These are phyloP conservation scores for Mortierella sp. DNA, from an alignment of 371 early-diverging fungal genomes.

Conservation along the genomic window DNA sequence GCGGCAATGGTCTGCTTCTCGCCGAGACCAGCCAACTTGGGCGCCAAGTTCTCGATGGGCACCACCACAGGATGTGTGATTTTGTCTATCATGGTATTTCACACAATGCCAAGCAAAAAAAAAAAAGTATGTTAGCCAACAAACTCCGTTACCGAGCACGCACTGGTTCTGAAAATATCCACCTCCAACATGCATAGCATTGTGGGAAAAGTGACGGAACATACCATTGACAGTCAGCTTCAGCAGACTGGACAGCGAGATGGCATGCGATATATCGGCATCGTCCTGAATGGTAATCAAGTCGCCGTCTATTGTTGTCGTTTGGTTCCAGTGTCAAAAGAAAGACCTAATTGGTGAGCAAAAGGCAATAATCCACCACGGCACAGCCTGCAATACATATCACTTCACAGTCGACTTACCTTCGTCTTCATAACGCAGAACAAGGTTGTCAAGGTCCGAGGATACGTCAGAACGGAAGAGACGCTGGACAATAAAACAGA, in stretches of 20 bases:
- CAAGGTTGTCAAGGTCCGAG: constrained; percentile 60
- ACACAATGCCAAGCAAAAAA: neutral
- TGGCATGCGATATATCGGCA: constrained; percentile 67
- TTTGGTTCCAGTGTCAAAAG: neutral
- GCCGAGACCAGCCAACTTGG: constrained; percentile 25
- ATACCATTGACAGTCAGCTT: constrained; percentile 63
- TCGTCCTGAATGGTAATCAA: constrained; percentile 69
- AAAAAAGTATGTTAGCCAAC: neutral
- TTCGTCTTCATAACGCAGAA: constrained; percentile 68
- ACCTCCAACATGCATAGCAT: neutral
- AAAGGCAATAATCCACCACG: neutral
- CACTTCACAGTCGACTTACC: constrained; percentile 44
- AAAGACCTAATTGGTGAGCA: neutral
- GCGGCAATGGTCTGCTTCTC: constrained; percentile 48
- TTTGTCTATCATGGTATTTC: constrained; percentile 30
- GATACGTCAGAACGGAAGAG: constrained; percentile 64
- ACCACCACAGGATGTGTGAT: constrained; percentile 33
- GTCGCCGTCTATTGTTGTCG: constrained; percentile 62
- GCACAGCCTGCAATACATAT: neutral
- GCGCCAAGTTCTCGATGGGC: constrained; percentile 36
- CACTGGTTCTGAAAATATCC: neutral
- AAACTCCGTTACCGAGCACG: neutral
- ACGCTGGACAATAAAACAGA: constrained; percentile 70
- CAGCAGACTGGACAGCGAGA: constrained; percentile 64
- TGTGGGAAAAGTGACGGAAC: neutral